Evolutionary conservation across 1,139 yeast species (phyloP).

Genomic region (Debaryomycetaceae sp.): DNA sequence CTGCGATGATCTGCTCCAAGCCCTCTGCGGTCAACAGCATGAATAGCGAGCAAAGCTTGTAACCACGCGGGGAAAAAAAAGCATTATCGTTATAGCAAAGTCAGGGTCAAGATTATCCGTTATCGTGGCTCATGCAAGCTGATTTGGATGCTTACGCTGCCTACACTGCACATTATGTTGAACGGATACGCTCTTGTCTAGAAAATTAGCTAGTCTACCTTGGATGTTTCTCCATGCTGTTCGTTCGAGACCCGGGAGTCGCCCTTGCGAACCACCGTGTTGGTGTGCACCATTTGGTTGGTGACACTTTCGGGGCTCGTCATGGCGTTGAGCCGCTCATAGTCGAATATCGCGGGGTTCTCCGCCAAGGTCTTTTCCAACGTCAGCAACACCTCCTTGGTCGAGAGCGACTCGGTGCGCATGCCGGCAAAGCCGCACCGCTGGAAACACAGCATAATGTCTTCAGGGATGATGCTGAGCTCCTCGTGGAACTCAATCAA

Average conservation of each 20-base stretch:
- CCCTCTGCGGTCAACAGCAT: slow-evolving; percentile 37
- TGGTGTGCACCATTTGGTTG: slow-evolving; percentile 21
- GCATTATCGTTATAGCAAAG: no score
- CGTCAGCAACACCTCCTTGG: slow-evolving; percentile 28
- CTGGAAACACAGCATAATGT: slow-evolving; percentile 28
- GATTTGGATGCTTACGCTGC: no score
- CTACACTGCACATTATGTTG: no score
- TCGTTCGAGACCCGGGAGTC: slow-evolving; percentile 21
- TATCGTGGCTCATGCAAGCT: no score
- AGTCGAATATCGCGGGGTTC: slow-evolving; percentile 17
- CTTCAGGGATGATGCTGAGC: slow-evolving; percentile 65
- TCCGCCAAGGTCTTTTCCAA: slow-evolving; percentile 24
- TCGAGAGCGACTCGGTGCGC: slow-evolving; percentile 11
- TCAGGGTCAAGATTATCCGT: no score
- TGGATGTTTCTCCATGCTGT: slow-evolving; percentile 17
- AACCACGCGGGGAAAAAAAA: neutral
- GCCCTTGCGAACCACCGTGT: slow-evolving; percentile 22
- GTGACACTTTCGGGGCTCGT: slow-evolving; percentile 10
- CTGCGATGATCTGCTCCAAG: slow-evolving; percentile 34
- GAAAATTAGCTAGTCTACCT: slow-evolving; percentile 4
- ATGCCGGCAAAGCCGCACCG: slow-evolving; percentile 19
- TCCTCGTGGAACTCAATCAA: slow-evolving; percentile 79
- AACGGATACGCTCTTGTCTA: no score
- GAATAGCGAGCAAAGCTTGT: no score
- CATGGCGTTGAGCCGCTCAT: slow-evolving; percentile 11